Percentiles rank a stretch among this genome's conserved stretches.
phyloP scores from a whole-genome alignment of 2,329 filamentous ascomycete genomes.

The Aureobasidium leucospermi region DNA sequence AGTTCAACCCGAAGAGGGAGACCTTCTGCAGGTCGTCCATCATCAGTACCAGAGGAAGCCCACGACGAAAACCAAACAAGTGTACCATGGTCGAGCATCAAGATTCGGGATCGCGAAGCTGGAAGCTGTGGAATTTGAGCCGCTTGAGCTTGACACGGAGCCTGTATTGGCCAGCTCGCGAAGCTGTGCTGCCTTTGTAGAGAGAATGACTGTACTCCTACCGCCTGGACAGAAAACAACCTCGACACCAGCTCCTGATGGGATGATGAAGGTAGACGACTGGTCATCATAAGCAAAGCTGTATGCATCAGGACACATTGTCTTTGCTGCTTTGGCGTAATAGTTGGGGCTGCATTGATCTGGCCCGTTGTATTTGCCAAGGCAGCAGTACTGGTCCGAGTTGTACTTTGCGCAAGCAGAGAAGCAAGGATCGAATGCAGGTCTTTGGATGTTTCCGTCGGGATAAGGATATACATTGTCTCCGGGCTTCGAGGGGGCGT shows the following conservation, averaged over 20 bases:
- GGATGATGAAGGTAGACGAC: constrained; percentile 51
- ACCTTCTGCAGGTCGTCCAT: no score
- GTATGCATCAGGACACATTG: constrained; percentile 76
- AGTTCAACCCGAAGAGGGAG: no score
- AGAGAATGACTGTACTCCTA: constrained; percentile 42
- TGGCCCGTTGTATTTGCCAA: constrained; percentile 58
- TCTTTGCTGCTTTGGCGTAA: constrained; percentile 65
- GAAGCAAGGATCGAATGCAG: constrained; percentile 68
- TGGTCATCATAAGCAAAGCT: constrained; percentile 61
- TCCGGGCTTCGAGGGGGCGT: constrained; percentile 61
- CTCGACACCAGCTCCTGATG: constrained; percentile 65
- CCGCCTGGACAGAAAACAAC: constrained; percentile 67
- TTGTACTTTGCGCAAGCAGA: constrained; percentile 68
- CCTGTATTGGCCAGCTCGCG: constrained; percentile 19
- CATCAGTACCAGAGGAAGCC: background rate
- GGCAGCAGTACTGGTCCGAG: constrained; percentile 65
- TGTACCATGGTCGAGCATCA: constrained; percentile 14
- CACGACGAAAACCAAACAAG: background rate
- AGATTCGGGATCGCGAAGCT: constrained; percentile 17
- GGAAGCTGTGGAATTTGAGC: constrained; percentile 15
- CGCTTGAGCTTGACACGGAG: constrained; percentile 17
- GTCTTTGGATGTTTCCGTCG: constrained; percentile 63
- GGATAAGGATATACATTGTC: constrained; percentile 75
- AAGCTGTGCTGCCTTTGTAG: constrained; percentile 30
- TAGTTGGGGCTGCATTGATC: constrained; percentile 57